A percentile compares a stretch with the other conserved stretches of the same genome.
Conservation (phyloP, 805 yeast genomes). For the Myxozyma monticola region DNA sequence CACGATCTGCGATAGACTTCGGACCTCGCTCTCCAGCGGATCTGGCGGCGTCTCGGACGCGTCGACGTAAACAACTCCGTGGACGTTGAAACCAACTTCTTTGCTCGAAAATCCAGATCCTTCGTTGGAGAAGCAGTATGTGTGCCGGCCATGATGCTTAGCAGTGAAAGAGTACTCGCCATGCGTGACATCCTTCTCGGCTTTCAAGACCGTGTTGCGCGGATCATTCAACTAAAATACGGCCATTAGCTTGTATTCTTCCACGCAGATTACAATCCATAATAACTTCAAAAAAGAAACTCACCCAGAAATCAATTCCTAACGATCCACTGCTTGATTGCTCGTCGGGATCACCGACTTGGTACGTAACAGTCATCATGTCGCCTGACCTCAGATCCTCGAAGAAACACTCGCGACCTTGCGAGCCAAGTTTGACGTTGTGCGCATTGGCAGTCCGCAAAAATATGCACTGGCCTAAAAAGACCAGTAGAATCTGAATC, state of each 20-base stretch:
- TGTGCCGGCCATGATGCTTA: constrained; percentile 66
- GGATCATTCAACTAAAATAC: constrained; percentile 49
- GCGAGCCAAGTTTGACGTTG: constrained; percentile 31
- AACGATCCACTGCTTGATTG: constrained; percentile 24
- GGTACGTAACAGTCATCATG: constrained; percentile 83
- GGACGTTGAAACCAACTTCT: constrained; percentile 93
- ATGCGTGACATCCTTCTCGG: constrained; percentile 61
- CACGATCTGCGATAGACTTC: constrained; percentile 69
- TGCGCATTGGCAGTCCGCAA: constrained; percentile 23
- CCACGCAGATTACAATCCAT: background rate
- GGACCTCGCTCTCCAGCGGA: constrained; percentile 74
- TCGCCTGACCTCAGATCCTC: constrained; percentile 82
- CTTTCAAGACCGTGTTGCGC: constrained; percentile 52
- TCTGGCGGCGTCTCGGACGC: constrained; percentile 40
- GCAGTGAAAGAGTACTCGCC: constrained; percentile 77
- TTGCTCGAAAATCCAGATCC: constrained; percentile 67
- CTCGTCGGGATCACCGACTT: constrained; percentile 82
- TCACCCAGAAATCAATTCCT: constrained; percentile 33
- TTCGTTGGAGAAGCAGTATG: constrained; percentile 91
- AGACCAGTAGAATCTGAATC: too few species aligned
- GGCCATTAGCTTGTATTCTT: background rate
- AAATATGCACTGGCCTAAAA: background rate
- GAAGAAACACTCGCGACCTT: constrained; percentile 60
- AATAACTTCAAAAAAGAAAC: background rate
- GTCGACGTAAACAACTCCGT: constrained; percentile 85